These are phyloP conservation scores for Trifolium repens DNA, from an alignment of 306 rosid genomes.

Conservation along the genomic window DNA sequence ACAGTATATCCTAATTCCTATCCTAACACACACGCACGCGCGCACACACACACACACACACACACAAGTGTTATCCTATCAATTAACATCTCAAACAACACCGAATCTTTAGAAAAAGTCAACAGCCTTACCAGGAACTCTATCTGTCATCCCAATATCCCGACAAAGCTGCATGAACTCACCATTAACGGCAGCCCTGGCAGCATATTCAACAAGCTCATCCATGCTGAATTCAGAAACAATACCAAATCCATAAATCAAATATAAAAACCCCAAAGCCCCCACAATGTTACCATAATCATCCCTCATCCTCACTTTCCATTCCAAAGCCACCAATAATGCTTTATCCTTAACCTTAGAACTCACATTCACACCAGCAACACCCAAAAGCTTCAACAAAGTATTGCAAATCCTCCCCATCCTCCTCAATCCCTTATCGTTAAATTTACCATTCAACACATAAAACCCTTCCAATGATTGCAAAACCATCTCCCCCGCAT, in stretches of 20 bases:
- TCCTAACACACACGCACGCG: background rate
- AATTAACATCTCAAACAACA: slow-evolving; percentile 13
- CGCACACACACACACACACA: background rate
- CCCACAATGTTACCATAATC: slow-evolving; percentile 45
- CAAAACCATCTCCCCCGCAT: slow-evolving; percentile 60
- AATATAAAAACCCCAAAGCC: slow-evolving; percentile 65
- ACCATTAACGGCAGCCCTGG: slow-evolving; percentile 45
- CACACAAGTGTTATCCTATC: background rate
- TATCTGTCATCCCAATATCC: slow-evolving; percentile 48
- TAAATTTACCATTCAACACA: background rate
- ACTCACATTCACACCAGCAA: slow-evolving; percentile 45
- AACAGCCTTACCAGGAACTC: slow-evolving; percentile 49
- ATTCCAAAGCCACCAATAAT: slow-evolving; percentile 52
- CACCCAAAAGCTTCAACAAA: slow-evolving; percentile 61
- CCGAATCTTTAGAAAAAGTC: slow-evolving; percentile 4
- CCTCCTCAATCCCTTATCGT: slow-evolving; percentile 42
- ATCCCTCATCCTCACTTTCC: slow-evolving; percentile 52
- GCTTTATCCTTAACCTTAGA: slow-evolving; percentile 57
- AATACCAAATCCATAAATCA: slow-evolving; percentile 67
- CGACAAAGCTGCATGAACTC: slow-evolving; percentile 59
- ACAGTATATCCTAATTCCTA: slow-evolving; percentile 22
- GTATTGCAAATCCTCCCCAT: slow-evolving; percentile 59
- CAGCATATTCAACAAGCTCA: slow-evolving; percentile 59
- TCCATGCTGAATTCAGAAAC: slow-evolving; percentile 52
- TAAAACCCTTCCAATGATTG: slow-evolving; percentile 67